Base-by-base conservation (phyloP, 2,329 filamentous ascomycete species). In the Ramichloridium luteum region DNA sequence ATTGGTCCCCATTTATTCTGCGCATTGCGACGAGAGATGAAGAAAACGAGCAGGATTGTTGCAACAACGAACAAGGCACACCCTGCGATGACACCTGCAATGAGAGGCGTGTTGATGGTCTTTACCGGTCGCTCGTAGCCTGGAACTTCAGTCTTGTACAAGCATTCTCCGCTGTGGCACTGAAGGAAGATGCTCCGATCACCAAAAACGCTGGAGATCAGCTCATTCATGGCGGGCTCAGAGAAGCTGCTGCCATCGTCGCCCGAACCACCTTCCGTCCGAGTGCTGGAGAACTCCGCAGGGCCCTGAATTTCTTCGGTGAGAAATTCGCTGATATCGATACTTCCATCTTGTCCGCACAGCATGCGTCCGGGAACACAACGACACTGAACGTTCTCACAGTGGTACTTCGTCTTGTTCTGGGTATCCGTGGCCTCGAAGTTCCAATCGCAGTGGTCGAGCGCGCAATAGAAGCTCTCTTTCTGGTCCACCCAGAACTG, bases 401-500 rank as follows among this genome's bases (percentile, higher is more conserved):
- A 98, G 43, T 73, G 70, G 61, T 96, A 96, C 30, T 68, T 70
- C 2, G 88, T 96, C 34, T 71, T 76, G 59, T 98, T 98, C 47
- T 73, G 71, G 31, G 71, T 63, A 18, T 77, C 70, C 33, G 73
- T 69, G 37, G 77, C 77, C 35, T 80, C 70, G 53, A 79, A 74
- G 30, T 60, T 69, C 48, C 82, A 90, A 11, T 72, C 60, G 62
- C 90, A 98, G 11, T 77, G 78, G 49, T 83, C 74, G 36, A 98
- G 66, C 40, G 80, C 77, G 61, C 92, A 98, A 59, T 93, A 98
- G 65, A 98, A 98, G 1, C 90, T 96, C 60, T 98, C 90, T 41
- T 72, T 68, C 45, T 88, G 73, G 47, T 92, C 86, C 28, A 98
- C 84, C 88, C 90, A 98, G 61, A 98, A 98, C 59, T 98, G 90